Evolutionary conservation across 768 basidiomycete species (phyloP).

Genomic region (Rhizopogon vesiculosus): DNA sequence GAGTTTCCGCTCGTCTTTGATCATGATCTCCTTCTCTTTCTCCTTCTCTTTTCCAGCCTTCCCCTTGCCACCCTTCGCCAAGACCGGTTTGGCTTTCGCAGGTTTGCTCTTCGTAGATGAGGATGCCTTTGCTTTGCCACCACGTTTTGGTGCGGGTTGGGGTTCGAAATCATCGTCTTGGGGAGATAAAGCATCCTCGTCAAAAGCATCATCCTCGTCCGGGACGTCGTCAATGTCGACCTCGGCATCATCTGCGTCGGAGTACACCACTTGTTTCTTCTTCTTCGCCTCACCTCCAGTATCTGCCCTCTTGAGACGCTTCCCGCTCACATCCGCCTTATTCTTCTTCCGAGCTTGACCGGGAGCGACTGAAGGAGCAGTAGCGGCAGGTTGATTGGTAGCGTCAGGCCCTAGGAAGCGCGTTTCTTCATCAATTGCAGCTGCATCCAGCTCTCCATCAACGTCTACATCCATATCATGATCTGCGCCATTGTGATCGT

Average conservation of each 20-base stretch:
- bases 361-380: not conserved
- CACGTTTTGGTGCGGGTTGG: constrained; percentile 17
- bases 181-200: constrained; percentile 16
- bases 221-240: constrained; percentile 19
- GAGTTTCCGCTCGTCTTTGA: constrained; percentile 39
- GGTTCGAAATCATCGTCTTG: constrained; percentile 24
- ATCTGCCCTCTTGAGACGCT: constrained; percentile 14
- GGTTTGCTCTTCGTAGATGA: constrained; percentile 19
- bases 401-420: constrained; percentile 17
- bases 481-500: constrained; percentile 39
- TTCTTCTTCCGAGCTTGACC: constrained; percentile 6
- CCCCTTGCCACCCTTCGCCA: constrained; percentile 17
- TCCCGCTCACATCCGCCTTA: constrained; percentile 6
- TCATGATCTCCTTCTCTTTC: constrained; percentile 31
- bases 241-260: constrained; percentile 26
- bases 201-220: constrained; percentile 19
- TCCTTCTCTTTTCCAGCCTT: constrained; percentile 28
- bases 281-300: constrained; percentile 12
- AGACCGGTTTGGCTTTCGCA: constrained; percentile 16
- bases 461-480: constrained; percentile 34
- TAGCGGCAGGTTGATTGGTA: not conserved
- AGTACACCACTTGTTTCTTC: constrained; percentile 16
- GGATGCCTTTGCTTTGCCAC: constrained; percentile 17
- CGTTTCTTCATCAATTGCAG: constrained; percentile 8
- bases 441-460: constrained; percentile 34